Evolutionary conservation across 352 stramenopile genomes (phyloP).

Genomic region (Pythium folliculosum): DNA sequence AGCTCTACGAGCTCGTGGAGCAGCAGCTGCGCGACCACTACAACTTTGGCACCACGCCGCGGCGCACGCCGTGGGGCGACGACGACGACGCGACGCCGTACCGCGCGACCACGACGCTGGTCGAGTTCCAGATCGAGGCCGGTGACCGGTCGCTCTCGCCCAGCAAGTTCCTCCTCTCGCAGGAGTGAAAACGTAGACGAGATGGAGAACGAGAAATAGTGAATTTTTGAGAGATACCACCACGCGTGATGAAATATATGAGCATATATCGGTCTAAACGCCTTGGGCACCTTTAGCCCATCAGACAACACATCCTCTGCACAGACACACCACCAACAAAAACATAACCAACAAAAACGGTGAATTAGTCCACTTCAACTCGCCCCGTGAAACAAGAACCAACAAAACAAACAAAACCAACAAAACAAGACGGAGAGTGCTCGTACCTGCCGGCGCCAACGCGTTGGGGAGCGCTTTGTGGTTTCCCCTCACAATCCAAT

Average conservation of each 20-base stretch:
- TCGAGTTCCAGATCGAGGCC: slow-evolving; percentile 68
- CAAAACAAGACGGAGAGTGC: too few relatives aligned
- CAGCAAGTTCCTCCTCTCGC: slow-evolving; percentile 27
- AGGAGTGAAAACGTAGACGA: slow-evolving; percentile 7
- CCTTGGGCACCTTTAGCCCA: too few relatives aligned
- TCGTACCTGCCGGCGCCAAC: too few relatives aligned
- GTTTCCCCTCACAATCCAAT: neutral
- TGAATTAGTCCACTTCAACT: neutral
- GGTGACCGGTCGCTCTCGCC: slow-evolving; percentile 42
- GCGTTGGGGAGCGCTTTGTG: too few relatives aligned
- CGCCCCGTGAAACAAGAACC: neutral
- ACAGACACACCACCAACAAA: too few relatives aligned
- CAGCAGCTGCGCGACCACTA: slow-evolving; percentile 23
- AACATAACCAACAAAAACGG: too few relatives aligned
- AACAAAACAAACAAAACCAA: neutral
- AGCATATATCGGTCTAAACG: too few relatives aligned
- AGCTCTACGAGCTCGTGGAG: slow-evolving; percentile 64
- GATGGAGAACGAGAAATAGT: neutral
- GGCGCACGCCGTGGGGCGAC: slow-evolving; percentile 27
- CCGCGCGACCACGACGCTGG: slow-evolving; percentile 33
- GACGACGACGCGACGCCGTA: slow-evolving; percentile 27
- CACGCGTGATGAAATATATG: neutral
- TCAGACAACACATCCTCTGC: too few relatives aligned
- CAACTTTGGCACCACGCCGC: slow-evolving; percentile 1
- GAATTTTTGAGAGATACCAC: neutral